phyloP scores from a whole-genome alignment of 2,329 filamentous ascomycete species.

The Aspergillus cejpii region DNA sequence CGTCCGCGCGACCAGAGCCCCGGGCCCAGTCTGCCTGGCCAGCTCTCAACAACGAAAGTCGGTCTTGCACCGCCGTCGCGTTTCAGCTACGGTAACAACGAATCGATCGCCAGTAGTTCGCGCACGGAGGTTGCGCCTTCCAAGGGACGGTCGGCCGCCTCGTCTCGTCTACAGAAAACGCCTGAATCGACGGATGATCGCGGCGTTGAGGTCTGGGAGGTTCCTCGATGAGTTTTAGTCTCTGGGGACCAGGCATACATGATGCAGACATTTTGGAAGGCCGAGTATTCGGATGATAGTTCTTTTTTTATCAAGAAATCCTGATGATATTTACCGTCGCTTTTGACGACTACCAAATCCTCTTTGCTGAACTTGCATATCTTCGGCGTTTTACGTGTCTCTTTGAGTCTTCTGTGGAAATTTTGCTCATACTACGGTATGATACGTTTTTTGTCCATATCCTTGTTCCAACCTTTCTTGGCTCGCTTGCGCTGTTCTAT shows the following conservation, averaged over 20 bases:
- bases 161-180: slow-evolving; percentile 22
- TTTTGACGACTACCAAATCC: neutral
- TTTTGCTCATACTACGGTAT: neutral
- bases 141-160: slow-evolving; percentile 10
- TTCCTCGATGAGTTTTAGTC: slow-evolving; percentile 11
- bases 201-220: slow-evolving; percentile 25
- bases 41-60: slow-evolving; percentile 8
- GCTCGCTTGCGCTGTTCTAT: slow-evolving; percentile 4
- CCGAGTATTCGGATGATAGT: no score
- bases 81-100: slow-evolving; percentile 13
- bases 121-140: slow-evolving; percentile 20
- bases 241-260: no score
- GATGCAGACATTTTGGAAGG: no score
- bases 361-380: slow-evolving; percentile 12
- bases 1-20: slow-evolving; percentile 16
- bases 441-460: neutral
- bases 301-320: neutral
- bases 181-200: slow-evolving; percentile 9
- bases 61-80: slow-evolving; percentile 10
- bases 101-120: slow-evolving; percentile 27
- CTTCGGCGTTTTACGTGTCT: slow-evolving; percentile 12
- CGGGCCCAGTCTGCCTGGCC: slow-evolving; percentile 9
- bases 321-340: neutral
- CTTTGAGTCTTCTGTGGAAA: neutral
- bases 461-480: neutral